Evolutionary conservation across 495 filamentous ascomycete genomes (phyloP).

Genomic region (Penicillium turbatum): DNA sequence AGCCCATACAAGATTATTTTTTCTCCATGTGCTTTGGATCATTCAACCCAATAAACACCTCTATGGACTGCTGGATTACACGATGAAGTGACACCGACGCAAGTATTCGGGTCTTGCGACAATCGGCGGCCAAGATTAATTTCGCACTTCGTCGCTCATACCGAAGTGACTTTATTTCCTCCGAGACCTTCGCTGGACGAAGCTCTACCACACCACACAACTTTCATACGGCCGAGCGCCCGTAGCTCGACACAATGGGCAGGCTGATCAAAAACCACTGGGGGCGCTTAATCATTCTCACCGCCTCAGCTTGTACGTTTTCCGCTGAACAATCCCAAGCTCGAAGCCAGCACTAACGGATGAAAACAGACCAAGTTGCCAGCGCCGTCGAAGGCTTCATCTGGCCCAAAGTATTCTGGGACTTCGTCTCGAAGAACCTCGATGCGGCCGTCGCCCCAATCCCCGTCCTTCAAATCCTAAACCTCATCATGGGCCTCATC

Average conservation of each 20-base stretch:
- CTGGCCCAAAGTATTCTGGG: slow-evolving; percentile 99
- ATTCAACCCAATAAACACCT: not conserved
- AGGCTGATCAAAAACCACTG: slow-evolving; percentile 99
- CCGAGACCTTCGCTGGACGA: slow-evolving; percentile 25
- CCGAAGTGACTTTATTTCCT: slow-evolving; percentile 1
- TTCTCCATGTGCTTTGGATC: not conserved
- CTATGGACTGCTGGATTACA: not conserved
- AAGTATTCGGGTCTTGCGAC: not conserved
- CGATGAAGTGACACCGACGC: slow-evolving; percentile 4
- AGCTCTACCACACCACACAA: slow-evolving; percentile 10
- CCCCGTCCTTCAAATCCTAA: slow-evolving; percentile 89
- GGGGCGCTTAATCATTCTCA: slow-evolving; percentile 86
- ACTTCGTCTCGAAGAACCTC: slow-evolving; percentile 89
- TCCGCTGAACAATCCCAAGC: not conserved
- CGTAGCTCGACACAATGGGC: slow-evolving; percentile 61
- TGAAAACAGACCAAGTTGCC: slow-evolving; percentile 69
- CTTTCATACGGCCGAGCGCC: slow-evolving; percentile 1
- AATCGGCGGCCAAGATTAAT: not conserved
- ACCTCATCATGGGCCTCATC: slow-evolving; percentile 81
- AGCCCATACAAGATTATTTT: not conserved
- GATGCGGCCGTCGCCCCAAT: slow-evolving; percentile 79
- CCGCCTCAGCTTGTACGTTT: slow-evolving; percentile 74
- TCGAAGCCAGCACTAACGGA: not conserved
- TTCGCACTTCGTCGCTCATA: not conserved
- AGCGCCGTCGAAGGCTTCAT: slow-evolving; percentile 85